phyloP scores from a whole-genome alignment of 1,284 basidiomycete genomes.

The Fomitiporia mediterranea region DNA sequence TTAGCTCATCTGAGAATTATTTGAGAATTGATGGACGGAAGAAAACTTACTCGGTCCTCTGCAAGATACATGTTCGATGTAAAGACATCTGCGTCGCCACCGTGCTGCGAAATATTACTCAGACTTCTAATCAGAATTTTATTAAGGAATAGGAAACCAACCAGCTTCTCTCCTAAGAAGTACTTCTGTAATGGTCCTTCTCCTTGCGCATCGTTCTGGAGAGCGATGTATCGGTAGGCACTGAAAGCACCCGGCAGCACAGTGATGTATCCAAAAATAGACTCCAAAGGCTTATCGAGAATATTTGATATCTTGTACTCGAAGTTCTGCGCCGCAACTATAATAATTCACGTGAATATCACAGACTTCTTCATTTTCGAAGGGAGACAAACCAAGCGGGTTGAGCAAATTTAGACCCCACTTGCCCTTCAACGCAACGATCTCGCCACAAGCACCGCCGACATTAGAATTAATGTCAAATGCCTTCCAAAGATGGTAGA shows the following conservation, averaged over 20 bases:
- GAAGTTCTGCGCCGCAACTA: conserved; percentile 87
- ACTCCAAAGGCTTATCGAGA: conserved; percentile 84
- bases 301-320: conserved; percentile 98
- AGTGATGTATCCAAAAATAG: conserved; percentile 88
- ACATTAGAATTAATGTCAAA: conserved; percentile 96
- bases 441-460: conserved; percentile 96
- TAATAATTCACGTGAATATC: conserved; percentile 10
- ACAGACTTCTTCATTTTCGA: conserved; percentile 18
- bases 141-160: conserved; percentile 32
- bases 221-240: conserved; percentile 86
- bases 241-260: conserved; percentile 93
- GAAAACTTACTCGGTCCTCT: conserved; percentile 66
- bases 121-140: conserved; percentile 19
- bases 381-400: conserved; percentile 56
- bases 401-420: conserved; percentile 75
- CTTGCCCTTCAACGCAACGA: conserved; percentile 87
- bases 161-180: conserved; percentile 91
- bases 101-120: conserved; percentile 45
- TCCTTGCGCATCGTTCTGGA: conserved; percentile 80
- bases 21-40: not conserved
- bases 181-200: conserved; percentile 91
- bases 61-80: conserved; percentile 96
- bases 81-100: conserved; percentile 83
- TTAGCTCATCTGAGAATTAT: conserved; percentile 12
- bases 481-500: conserved; percentile 96